Conservation (phyloP, 345 rosid genomes). For the Noccaea caerulescens region DNA sequence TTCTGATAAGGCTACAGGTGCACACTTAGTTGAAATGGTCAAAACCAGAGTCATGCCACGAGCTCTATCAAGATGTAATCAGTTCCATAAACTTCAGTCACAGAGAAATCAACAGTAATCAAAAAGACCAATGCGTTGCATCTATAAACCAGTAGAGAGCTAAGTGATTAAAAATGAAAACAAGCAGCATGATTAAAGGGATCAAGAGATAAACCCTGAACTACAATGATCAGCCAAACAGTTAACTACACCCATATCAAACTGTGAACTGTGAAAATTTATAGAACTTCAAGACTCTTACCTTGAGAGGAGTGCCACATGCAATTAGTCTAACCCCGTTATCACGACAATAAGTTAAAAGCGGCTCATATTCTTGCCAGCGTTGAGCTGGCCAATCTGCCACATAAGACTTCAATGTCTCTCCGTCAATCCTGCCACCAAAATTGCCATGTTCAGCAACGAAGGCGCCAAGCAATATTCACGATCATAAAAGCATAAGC, state of each 20-base stretch:
- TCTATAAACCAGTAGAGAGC: conserved; percentile 1
- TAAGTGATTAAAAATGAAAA: not conserved
- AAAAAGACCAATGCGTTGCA: not conserved
- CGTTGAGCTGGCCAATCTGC: conserved; percentile 71
- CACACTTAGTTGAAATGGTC: conserved; percentile 15
- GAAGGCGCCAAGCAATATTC: not conserved
- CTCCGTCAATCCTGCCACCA: conserved; percentile 82
- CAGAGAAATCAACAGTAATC: not conserved
- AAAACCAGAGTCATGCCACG: conserved; percentile 25
- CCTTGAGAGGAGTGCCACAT: conserved; percentile 90
- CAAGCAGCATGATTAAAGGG: conserved; percentile 9
- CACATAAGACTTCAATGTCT: conserved; percentile 62
- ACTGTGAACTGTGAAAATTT: too few relatives aligned
- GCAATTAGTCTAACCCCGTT: conserved; percentile 76
- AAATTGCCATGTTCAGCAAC: not conserved
- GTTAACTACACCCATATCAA: too few relatives aligned
- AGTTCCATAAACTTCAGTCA: not conserved
- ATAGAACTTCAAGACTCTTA: conserved; percentile 19
- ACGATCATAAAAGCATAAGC: too few relatives aligned
- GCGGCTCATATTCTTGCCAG: conserved; percentile 90
- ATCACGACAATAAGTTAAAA: conserved; percentile 79
- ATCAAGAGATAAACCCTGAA: conserved; percentile 1
- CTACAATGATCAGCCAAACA: not conserved
- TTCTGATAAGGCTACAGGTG: not conserved
- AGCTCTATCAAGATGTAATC: conserved; percentile 9